Evolutionary conservation across 129 eudicot species (phyloP).

Genomic region (Flaveria bidentis): DNA sequence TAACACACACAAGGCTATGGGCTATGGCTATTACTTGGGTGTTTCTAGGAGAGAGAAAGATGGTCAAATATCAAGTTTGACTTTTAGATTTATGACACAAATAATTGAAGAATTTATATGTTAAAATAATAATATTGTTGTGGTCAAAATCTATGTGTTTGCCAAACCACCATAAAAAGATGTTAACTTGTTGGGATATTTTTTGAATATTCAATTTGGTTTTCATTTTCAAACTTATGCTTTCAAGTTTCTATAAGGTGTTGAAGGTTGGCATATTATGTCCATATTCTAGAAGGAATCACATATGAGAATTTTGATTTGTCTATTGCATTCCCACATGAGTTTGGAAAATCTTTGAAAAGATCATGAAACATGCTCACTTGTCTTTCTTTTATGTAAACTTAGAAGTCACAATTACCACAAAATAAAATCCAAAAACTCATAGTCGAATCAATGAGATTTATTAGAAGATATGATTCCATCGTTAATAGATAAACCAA

Average conservation of each 20-base stretch:
- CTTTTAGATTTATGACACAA: constrained; percentile 16
- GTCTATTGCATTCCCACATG: background rate
- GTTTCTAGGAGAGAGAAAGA: constrained; percentile 34
- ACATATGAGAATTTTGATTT: constrained; percentile 16
- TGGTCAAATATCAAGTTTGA: constrained; percentile 29
- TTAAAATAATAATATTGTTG: background rate
- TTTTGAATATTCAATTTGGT: constrained; percentile 12
- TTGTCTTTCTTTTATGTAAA: background rate
- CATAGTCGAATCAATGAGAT: too few species aligned
- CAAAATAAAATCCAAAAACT: background rate
- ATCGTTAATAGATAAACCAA: background rate
- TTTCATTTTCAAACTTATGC: constrained; percentile 35
- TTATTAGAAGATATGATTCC: too few species aligned
- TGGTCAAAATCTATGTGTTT: constrained; percentile 33
- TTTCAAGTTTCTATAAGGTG: constrained; percentile 34
- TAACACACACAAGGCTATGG: constrained; percentile 19
- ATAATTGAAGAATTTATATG: background rate
- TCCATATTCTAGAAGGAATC: constrained; percentile 23
- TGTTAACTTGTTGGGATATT: constrained; percentile 12
- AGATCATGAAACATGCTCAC: background rate
- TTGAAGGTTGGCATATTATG: background rate
- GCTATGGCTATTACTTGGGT: constrained; percentile 32
- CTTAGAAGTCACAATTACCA: background rate
- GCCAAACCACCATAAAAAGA: constrained; percentile 9
- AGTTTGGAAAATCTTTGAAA: background rate